These are phyloP conservation scores for Podospora conica DNA, from an alignment of 495 filamentous ascomycete genomes.

Conservation along the genomic window DNA sequence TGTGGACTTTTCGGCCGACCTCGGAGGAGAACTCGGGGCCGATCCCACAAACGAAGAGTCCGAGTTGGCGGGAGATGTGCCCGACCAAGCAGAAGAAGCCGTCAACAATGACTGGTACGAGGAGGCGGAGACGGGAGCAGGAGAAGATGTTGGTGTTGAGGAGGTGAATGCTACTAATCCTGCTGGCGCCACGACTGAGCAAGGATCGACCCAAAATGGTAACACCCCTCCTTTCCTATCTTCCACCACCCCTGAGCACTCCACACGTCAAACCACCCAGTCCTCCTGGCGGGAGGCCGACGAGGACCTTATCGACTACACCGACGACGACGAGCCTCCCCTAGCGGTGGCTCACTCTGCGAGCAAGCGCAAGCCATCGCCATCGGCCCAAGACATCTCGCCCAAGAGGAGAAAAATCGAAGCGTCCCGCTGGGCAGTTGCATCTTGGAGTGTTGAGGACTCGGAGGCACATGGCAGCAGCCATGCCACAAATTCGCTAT, in stretches of 20 bases:
- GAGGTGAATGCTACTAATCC: neutral
- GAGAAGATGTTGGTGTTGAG: constrained; percentile 1
- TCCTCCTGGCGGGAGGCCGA: neutral
- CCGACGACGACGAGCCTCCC: constrained; percentile 24
- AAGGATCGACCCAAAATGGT: constrained; percentile 19
- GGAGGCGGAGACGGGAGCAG: neutral
- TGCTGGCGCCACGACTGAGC: constrained; percentile 1
- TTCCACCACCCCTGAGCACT: neutral
- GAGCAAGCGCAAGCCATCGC: neutral
- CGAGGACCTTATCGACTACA: constrained; percentile 26
- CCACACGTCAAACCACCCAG: neutral
- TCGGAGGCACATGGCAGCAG: neutral
- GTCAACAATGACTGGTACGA: constrained; percentile 1
- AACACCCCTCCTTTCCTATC: constrained; percentile 4
- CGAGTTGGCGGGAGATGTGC: neutral
- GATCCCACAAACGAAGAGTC: neutral
- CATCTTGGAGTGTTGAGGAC: neutral
- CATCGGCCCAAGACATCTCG: neutral
- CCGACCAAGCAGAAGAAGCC: constrained; percentile 4
- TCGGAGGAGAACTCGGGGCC: constrained; percentile 1
- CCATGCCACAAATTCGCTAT: neutral
- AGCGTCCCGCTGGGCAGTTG: neutral
- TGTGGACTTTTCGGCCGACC: constrained; percentile 2
- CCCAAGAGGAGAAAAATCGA: constrained; percentile 4
- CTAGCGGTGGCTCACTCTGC: neutral